Base-by-base conservation (phyloP, 2,329 filamentous ascomycete species). In the Coniochaeta sp. region DNA sequence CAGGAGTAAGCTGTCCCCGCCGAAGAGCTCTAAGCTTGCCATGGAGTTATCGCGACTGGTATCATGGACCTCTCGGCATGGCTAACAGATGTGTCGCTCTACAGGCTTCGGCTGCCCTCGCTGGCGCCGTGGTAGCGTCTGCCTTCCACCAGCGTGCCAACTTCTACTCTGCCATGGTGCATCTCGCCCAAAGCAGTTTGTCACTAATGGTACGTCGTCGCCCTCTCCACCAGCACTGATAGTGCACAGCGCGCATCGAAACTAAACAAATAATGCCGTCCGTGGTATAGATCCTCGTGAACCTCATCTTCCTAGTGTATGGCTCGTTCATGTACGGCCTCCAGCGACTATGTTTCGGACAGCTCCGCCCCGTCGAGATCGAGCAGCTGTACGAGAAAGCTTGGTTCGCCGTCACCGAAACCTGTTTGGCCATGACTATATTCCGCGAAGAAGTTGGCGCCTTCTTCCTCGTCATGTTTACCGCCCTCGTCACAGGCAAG, bases 371-470 rank as follows among this genome's bases (percentile, higher is more conserved):
- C 28, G 91, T 96, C 78, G 95, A 99, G 78, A 90, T 95, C 68
- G 96, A 99, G 74, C 93, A 98, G 73, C 84, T 99, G 16, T 97
- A 96, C 71, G 95, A 99, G 74, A 93, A 93, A 74, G 93, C 90
- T 57, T 99, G 96, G 96, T 97, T 97, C 71, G 93, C 95, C 42
- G 90, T 98, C 44, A 96, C 93, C 55, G 95, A 99, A 77, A 99
- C 95, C 64, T 91, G 93, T 70, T 81, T 99, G 64, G 95, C 95
- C 32, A 98, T 99, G 93, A 97, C 95, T 32, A 96, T 96, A 65
- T 98, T 99, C 74, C 84, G 95, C 52, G 95, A 97, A 64, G 93
- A 98, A 72, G 87, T 99, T 19, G 93, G 95, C 52, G 90, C 89
- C 47, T 96, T 92, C 87, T 96, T 98, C 70, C 80, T 99, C 61